Base-by-base conservation (phyloP, 306 rosid genomes). In the Carpinus viminea region DNA sequence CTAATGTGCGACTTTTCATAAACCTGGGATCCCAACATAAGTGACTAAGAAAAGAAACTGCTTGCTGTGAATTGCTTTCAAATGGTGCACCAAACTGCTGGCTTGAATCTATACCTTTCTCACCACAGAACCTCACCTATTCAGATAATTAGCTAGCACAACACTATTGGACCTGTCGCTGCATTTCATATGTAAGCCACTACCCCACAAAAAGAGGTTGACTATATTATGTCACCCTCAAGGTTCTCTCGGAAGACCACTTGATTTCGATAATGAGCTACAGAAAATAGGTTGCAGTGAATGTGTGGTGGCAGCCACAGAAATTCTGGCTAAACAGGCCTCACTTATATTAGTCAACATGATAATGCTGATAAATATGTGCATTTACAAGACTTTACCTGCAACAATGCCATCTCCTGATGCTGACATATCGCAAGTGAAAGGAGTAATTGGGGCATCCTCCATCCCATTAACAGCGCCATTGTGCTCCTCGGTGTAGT, bases 341-440 rank as follows among this genome's bases (percentile, higher is more conserved):
- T 70, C 17, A 47, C 34, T 57, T 12, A 61, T 48, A n/a, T 68
- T n/a, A 8, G 36, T 71, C 61, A 8, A 65, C 13, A 20, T 7
- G 16, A 71, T 72, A 48, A n/a, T 50, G 17, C 13, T 0, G 4
- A 61, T 26, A 53, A n/a, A 50, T 53, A 16, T 51, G 20, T 36
- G 55, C 54, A 52, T 75, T 78, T 75, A 76, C 54, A 74, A 70
- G 66, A 80, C 48, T 24, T 36, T 90, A 95, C 99, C 99, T 79
- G 98, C 99, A 78, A 90, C 91, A 48, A 92, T 90, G 83, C 97
- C 99, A 17, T 95, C 98, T 84, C 98, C 99, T 26, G 97, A 87
- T 60, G 99, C 98, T 57, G 98, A 92, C 98, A 95, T 92, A 76
- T 95, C 96, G 38, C 80, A 0, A 60, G 96, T 92, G 84, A 86